A percentile compares a stretch with the other conserved stretches of the same genome.
phyloP scores from a whole-genome alignment of 805 yeast genomes.

The Barnettozyma siamensis region DNA sequence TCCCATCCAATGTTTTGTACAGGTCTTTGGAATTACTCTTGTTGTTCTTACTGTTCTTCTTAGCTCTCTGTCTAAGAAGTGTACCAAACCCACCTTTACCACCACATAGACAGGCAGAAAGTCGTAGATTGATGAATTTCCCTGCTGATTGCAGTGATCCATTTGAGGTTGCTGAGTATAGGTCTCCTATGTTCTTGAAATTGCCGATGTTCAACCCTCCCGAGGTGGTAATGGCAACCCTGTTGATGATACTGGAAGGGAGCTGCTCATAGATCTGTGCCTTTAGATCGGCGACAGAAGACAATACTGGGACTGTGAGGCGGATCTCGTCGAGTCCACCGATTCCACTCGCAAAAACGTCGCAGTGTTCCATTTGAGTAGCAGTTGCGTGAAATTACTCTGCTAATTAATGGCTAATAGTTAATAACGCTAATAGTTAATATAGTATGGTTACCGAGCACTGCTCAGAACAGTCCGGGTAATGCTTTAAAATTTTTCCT shows the following conservation, averaged over 20 bases:
- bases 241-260: conserved; percentile 6
- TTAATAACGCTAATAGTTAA: too few relatives aligned
- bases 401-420: too few relatives aligned
- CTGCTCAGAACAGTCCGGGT: too few relatives aligned
- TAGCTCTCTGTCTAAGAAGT: conserved; percentile 36
- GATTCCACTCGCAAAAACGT: conserved; percentile 16
- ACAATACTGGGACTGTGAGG: conserved; percentile 5
- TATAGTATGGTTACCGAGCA: too few relatives aligned
- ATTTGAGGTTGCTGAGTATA: conserved; percentile 1
- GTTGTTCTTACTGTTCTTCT: conserved; percentile 28
- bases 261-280: conserved; percentile 5
- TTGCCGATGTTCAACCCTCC: conserved; percentile 13
- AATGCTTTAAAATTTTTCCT: neutral
- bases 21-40: conserved; percentile 25
- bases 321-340: conserved; percentile 13
- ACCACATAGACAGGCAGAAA: conserved; percentile 35
- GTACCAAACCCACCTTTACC: conserved; percentile 52
- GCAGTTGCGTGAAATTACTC: too few relatives aligned
- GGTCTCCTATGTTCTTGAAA: conserved; percentile 8
- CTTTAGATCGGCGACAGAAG: neutral
- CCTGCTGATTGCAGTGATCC: neutral
- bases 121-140: conserved; percentile 24
- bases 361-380: conserved; percentile 3
- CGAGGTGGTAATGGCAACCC: conserved; percentile 7
- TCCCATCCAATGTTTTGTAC: conserved; percentile 37